Base-by-base conservation (phyloP, 345 rosid genomes). In the Rubroshorea leprosula region DNA sequence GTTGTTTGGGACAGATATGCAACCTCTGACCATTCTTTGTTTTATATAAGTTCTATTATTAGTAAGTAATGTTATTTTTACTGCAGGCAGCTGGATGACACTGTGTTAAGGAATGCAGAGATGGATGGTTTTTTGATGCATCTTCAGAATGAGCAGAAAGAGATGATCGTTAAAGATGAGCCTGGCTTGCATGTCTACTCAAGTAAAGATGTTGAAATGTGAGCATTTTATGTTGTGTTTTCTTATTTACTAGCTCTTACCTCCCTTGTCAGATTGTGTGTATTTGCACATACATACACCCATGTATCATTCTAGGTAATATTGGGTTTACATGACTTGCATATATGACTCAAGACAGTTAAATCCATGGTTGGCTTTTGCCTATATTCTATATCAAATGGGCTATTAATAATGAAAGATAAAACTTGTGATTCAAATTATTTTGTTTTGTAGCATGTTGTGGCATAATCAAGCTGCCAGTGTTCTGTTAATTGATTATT, bases 131-230 rank as follows among this genome's bases (percentile, higher is more conserved):
- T 93, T 72, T 57, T 85, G 39, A 54, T 83, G 61, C 85, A 89
- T 78, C 73, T 89, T 23, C 99, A 93, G 70, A 82, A 82, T 64
- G 84, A 87, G 65, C 91, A 75, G 80, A 81, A 68, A 79, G 84
- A 85, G 58, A 76, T 84, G 0, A 23, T 77, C n/a, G 50, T 79
- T 67, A 78, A 72, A 67, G 83, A 80, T 73, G 90, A 79, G 49
- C 68, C 92, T 15, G 73, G 72, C 72, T 51, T 89, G 72, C 90
- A 89, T 66, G 57, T 87, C 48, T 89, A 89, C 75, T 79, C 96
- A 16, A 80, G 77, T 60, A 87, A 82, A 79, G 99, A 89, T 62
- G 82, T 93, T 18, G 97, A 83, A 65, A 83, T 89, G 99, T 93
- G 61, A 85, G 96, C 63, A 12, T 38, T 70, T 57, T 17, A 45